Conservation (phyloP, 2,329 filamentous ascomycete species). For the Pyrenochaeta sp. region DNA sequence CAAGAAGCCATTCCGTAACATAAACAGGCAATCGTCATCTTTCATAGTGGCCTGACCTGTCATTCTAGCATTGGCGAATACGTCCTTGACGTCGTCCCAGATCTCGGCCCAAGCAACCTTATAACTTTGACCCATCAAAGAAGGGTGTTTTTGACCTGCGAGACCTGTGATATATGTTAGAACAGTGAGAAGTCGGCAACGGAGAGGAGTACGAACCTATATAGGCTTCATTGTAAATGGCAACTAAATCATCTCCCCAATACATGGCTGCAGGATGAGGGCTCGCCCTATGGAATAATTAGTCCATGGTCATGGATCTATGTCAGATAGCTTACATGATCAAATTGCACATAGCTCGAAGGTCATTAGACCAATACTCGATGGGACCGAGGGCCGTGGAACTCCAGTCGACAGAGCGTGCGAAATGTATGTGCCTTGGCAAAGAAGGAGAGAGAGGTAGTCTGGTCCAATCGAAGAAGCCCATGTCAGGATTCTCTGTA, state of each 20-base stretch:
- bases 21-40: conserved; percentile 79
- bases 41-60: conserved; percentile 85
- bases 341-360: conserved; percentile 80
- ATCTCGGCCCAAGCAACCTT: conserved; percentile 75
- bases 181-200: not conserved
- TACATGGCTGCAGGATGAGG: conserved; percentile 73
- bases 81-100: conserved; percentile 72
- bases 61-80: conserved; percentile 71
- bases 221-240: conserved; percentile 77
- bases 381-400: conserved; percentile 77
- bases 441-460: conserved; percentile 69
- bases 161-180: conserved; percentile 50
- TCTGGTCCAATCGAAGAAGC: conserved; percentile 83
- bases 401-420: conserved; percentile 75
- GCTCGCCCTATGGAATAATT: conserved; percentile 38
- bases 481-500: conserved; percentile 46
- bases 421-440: conserved; percentile 75
- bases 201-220: conserved; percentile 33
- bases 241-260: conserved; percentile 74
- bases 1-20: conserved; percentile 71
- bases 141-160: conserved; percentile 78
- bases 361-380: conserved; percentile 72
- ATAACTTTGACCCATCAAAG: conserved; percentile 76
- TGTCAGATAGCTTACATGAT: conserved; percentile 77
- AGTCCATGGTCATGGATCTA: conserved; percentile 1